Percentiles rank a stretch among this genome's conserved stretches.
Evolutionary conservation across 352 stramenopile genomes (phyloP).

Genomic region (Phytophthora pinifolia): DNA sequence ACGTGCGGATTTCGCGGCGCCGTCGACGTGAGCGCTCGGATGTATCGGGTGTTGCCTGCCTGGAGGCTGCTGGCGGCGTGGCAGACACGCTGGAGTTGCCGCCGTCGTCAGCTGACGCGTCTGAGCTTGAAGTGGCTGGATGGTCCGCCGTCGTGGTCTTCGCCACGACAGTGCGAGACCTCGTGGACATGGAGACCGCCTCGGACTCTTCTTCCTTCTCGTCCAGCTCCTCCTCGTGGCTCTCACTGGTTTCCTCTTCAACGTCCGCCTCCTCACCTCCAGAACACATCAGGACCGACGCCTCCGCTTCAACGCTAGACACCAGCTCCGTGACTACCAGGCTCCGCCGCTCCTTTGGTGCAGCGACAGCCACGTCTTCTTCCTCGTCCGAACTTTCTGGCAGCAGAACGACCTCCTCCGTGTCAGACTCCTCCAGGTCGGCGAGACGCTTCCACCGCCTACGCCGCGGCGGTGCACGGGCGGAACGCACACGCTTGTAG

Average conservation of each 20-base stretch:
- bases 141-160: conserved; percentile 12
- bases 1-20: conserved; percentile 16
- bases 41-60: conserved; percentile 18
- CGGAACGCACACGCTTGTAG: conserved; percentile 21
- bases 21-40: conserved; percentile 18
- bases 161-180: conserved; percentile 2
- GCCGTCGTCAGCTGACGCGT: conserved; percentile 9
- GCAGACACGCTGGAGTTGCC: background rate
- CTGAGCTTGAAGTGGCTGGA: conserved; percentile 7
- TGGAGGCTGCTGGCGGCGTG: conserved; percentile 5
- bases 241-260: conserved; percentile 12
- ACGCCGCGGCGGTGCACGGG: conserved; percentile 9
- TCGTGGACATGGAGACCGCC: background rate
- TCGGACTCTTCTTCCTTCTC: conserved; percentile 3
- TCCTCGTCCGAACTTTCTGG: conserved; percentile 28
- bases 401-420: conserved; percentile 49
- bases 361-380: background rate
- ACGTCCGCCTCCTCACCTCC: conserved; percentile 8
- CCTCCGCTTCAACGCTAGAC: conserved; percentile 9
- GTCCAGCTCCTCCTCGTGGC: conserved; percentile 1
- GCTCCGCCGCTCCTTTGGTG: conserved; percentile 6
- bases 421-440: conserved; percentile 26
- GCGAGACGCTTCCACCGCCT: conserved; percentile 36
- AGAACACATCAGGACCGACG: conserved; percentile 4
- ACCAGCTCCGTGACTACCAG: conserved; percentile 14